Evolutionary conservation across 352 stramenopile species (phyloP).

Genomic region (Globisporangium barbulae): DNA sequence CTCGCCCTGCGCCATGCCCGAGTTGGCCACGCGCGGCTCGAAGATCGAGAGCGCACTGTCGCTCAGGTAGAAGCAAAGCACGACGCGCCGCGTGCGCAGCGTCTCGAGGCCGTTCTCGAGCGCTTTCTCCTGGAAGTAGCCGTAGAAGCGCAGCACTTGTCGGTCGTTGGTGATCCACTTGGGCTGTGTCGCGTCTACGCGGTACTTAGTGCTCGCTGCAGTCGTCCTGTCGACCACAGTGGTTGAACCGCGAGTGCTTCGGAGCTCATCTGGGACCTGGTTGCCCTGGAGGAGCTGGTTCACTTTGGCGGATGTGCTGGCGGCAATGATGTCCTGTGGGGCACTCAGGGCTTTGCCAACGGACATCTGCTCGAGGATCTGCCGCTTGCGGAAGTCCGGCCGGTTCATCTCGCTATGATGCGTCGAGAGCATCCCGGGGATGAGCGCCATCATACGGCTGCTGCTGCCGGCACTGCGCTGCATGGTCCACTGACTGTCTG

Average conservation of each 20-base stretch:
- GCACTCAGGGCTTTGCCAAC: slow-evolving; percentile 32
- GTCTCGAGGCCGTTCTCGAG: slow-evolving; percentile 28
- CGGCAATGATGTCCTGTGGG: background rate
- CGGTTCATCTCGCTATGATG: slow-evolving; percentile 42
- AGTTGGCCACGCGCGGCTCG: slow-evolving; percentile 86
- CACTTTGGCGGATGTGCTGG: slow-evolving; percentile 15
- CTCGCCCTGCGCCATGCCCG: slow-evolving; percentile 83
- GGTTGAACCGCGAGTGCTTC: background rate
- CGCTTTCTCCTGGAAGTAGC: slow-evolving; percentile 81
- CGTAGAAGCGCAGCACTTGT: slow-evolving; percentile 89
- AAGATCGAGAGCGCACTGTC: slow-evolving; percentile 85
- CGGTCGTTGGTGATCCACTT: slow-evolving; percentile 69
- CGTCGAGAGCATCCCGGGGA: slow-evolving; percentile 55
- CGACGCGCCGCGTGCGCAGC: slow-evolving; percentile 48
- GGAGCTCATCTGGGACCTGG: background rate
- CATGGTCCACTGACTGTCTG: slow-evolving; percentile 11
- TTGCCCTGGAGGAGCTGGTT: slow-evolving; percentile 4
- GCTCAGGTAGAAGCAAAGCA: slow-evolving; percentile 81
- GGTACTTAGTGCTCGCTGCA: slow-evolving; percentile 36
- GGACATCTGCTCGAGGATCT: slow-evolving; percentile 64
- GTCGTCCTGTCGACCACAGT: background rate
- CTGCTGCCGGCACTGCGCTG: background rate
- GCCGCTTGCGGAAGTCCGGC: slow-evolving; percentile 52
- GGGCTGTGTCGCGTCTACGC: slow-evolving; percentile 43
- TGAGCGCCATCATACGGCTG: slow-evolving; percentile 27